Base-by-base conservation (phyloP, 2,329 filamentous ascomycete genomes). In the Fusarium protoensiforme region DNA sequence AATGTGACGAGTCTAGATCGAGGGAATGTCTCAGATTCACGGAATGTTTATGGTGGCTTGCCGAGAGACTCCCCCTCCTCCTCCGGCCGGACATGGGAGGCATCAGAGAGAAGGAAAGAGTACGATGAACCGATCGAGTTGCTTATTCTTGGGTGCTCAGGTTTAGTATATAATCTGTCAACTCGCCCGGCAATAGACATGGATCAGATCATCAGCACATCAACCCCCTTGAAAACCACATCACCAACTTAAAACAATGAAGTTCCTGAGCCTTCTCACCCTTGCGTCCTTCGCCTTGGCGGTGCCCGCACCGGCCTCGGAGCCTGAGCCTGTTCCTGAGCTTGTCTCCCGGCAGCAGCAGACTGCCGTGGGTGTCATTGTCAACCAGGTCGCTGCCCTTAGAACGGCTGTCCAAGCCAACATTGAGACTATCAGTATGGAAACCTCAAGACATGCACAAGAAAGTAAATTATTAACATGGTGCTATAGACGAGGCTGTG, bases 201-300 rank as follows among this genome's bases (percentile, higher is more conserved):
- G 48, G 18, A 53, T 53, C 48, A 31, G 27, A 31, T 48, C 38
- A 53, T 16, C 39, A 51, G 11, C 24, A n/a, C 33, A 38, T 14
- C n/a, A 51, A 51, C 43, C 13, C 48, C 18, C 36, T 20, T 4
- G 54, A 22, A 36, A 16, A 53, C 27, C 27, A 20, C 48, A 53
- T 20, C 48, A 53, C 27, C 9, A 29, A 31, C 29, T 53, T 33
- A 31, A 53, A 27, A 33, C 36, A 74, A 74, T 74, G 72, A 74
- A 72, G 68, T 72, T 74, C 24, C 53, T 74, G 8, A 63, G 29
- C n/a, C 36, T 74, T 5, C 14, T 74, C 22, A 58, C 62, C 27
- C 54, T 69, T 24, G 68, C 39, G 11, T 72, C 72, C 8, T 58
- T 74, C 9, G 72, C 57, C 43, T 27, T 64, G 43, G 72, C 72